Conservation (phyloP, 148 eudicot species). For the Amaranthus cruentus region DNA sequence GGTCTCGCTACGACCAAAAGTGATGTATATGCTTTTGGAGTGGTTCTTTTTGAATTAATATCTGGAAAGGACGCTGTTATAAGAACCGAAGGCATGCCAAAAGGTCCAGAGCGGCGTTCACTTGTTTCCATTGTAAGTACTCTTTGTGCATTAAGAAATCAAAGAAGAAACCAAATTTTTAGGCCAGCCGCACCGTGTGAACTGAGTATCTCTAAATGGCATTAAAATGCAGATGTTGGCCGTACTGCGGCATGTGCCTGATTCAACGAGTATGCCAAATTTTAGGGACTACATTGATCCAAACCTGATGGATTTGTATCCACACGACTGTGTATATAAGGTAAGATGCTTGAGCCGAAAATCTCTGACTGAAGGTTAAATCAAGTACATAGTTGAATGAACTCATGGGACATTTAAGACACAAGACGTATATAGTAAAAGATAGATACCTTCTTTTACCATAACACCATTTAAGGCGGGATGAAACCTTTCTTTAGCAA, state of each 20-base stretch:
- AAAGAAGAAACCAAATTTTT: background rate
- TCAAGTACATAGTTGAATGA: background rate
- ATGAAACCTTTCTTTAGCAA: too few species aligned
- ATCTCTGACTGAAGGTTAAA: background rate
- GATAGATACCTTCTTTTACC: too few species aligned
- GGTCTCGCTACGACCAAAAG: constrained; percentile 85
- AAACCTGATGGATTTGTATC: constrained; percentile 81
- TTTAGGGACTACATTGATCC: constrained; percentile 73
- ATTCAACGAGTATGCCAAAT: constrained; percentile 74
- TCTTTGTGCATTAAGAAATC: background rate
- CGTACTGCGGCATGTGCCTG: constrained; percentile 70
- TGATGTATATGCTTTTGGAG: constrained; percentile 96
- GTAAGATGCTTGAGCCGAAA: constrained; percentile 28
- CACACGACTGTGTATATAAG: constrained; percentile 92
- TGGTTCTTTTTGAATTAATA: constrained; percentile 78
- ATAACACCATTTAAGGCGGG: too few species aligned
- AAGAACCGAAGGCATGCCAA: constrained; percentile 53
- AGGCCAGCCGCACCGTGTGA: background rate
- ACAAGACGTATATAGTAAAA: too few species aligned
- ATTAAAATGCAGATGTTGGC: constrained; percentile 72
- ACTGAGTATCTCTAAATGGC: constrained; percentile 8
- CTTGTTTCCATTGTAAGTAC: constrained; percentile 84
- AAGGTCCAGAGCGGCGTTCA: constrained; percentile 77
- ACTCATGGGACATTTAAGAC: too few species aligned
- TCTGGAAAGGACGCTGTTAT: constrained; percentile 90